Evolutionary conservation across 805 yeast genomes (phyloP).

Genomic region (Suhomyces tanzawaensis): DNA sequence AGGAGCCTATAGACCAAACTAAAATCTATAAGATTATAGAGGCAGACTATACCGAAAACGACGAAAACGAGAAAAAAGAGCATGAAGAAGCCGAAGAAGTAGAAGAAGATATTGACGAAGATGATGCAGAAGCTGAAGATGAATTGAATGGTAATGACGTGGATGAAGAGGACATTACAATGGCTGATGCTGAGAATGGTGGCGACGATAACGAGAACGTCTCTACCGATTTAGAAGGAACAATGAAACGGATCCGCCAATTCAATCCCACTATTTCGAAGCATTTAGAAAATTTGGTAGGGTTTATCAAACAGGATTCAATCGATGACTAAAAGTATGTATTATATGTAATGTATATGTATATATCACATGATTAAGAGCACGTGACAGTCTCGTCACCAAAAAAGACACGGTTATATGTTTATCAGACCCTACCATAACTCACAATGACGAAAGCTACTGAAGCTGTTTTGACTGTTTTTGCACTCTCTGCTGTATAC

Average conservation of each 20-base stretch:
- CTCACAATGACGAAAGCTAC: slow-evolving; percentile 64
- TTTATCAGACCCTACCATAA: not conserved
- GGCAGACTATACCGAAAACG: slow-evolving; percentile 32
- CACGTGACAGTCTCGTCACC: slow-evolving; percentile 1
- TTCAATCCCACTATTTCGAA: slow-evolving; percentile 36
- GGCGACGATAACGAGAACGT: slow-evolving; percentile 15
- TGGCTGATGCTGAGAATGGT: slow-evolving; percentile 8
- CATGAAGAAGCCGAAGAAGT: slow-evolving; percentile 13
- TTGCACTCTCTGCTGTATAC: slow-evolving; percentile 51
- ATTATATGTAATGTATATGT: not conserved
- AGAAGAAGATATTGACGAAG: slow-evolving; percentile 17
- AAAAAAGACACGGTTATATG: slow-evolving; percentile 2
- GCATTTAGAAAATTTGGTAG: slow-evolving; percentile 29
- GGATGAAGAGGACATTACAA: slow-evolving; percentile 17
- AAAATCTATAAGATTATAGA: slow-evolving; percentile 44
- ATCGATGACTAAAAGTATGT: slow-evolving; percentile 4
- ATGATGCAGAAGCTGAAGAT: slow-evolving; percentile 15
- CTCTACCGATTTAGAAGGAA: slow-evolving; percentile 13
- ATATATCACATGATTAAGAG: not conserved
- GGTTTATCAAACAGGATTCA: slow-evolving; percentile 38
- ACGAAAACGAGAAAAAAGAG: slow-evolving; percentile 17
- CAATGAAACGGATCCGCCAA: slow-evolving; percentile 34
- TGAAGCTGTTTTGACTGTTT: slow-evolving; percentile 50
- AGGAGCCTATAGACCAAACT: slow-evolving; percentile 42
- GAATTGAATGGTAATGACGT: slow-evolving; percentile 17